phyloP scores from a whole-genome alignment of 495 filamentous ascomycete genomes.

The Neurospora sp. region DNA sequence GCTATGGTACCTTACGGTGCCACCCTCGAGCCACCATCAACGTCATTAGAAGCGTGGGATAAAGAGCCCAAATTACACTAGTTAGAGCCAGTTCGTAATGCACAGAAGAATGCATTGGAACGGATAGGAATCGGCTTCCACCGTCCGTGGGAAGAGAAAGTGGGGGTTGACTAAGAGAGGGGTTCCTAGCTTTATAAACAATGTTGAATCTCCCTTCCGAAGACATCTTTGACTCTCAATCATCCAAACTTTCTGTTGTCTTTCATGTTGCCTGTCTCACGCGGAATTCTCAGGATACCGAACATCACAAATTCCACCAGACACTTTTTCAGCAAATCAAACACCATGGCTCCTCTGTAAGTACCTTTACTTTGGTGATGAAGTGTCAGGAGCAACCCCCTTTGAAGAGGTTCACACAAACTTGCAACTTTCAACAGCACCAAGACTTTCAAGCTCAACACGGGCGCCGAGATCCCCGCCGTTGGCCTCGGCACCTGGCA shows the following conservation, averaged over 20 bases:
- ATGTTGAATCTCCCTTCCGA: not conserved
- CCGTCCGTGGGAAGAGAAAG: not conserved
- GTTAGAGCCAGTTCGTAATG: not conserved
- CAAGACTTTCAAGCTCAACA: conserved; percentile 68
- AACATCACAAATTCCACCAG: not conserved
- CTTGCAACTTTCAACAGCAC: conserved; percentile 6
- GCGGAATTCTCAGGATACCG: not conserved
- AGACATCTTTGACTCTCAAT: not conserved
- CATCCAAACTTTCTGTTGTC: not conserved
- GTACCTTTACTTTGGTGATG: not conserved
- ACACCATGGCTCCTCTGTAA: not conserved
- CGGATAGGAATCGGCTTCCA: not conserved
- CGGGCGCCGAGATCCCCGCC: conserved; percentile 67
- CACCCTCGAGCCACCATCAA: not conserved
- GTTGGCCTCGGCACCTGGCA: conserved; percentile 83
- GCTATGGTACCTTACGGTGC: not conserved
- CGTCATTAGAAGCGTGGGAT: not conserved
- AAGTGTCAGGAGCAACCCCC: not conserved
- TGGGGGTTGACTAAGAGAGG: not conserved
- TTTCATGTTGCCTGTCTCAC: not conserved
- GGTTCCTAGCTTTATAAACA: not conserved
- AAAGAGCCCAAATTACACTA: not conserved
- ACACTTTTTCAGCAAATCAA: not conserved
- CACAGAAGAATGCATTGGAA: not conserved
- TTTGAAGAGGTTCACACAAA: not conserved